A percentile compares a stretch with the other conserved stretches of the same genome.
Evolutionary conservation across 1,284 basidiomycete genomes (phyloP).

Genomic region (Pyrrhoderma lamaoense): DNA sequence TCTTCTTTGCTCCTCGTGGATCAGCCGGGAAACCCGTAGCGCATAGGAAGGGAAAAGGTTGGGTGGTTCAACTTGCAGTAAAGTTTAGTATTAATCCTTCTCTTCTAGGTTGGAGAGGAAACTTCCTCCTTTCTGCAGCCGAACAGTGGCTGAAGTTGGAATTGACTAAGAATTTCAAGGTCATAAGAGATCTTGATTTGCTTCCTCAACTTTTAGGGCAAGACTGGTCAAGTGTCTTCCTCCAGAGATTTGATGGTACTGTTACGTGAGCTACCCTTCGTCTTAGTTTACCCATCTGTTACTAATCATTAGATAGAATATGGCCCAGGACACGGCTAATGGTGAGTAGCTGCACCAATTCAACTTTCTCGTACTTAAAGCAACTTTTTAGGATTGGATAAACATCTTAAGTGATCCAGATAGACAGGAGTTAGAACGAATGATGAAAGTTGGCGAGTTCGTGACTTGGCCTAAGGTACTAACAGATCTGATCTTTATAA

Average conservation of each 20-base stretch:
- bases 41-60: constrained; percentile 86
- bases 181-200: constrained; percentile 89
- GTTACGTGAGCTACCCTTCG: constrained; percentile 55
- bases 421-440: constrained; percentile 68
- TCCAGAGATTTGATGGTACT: constrained; percentile 80
- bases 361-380: constrained; percentile 15
- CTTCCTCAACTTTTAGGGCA: constrained; percentile 85
- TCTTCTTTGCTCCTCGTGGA: constrained; percentile 93
- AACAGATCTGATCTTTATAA: constrained; percentile 19
- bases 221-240: constrained; percentile 92
- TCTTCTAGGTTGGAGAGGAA: constrained; percentile 82
- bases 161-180: constrained; percentile 92
- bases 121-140: constrained; percentile 86
- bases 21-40: constrained; percentile 92
- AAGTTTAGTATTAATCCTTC: neutral
- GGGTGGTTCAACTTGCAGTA: constrained; percentile 1
- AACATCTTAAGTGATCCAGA: constrained; percentile 81
- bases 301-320: constrained; percentile 45
- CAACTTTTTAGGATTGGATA: constrained; percentile 63
- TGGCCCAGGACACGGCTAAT: constrained; percentile 77
- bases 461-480: constrained; percentile 94
- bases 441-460: constrained; percentile 81
- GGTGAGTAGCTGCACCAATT: constrained; percentile 35
- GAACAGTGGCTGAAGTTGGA: constrained; percentile 94
- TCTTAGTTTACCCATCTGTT: constrained; percentile 23